A percentile compares a stretch with the other conserved stretches of the same genome.
These are phyloP conservation scores for Ogataea neopini DNA, from an alignment of 805 yeast genomes.

Conservation along the genomic window DNA sequence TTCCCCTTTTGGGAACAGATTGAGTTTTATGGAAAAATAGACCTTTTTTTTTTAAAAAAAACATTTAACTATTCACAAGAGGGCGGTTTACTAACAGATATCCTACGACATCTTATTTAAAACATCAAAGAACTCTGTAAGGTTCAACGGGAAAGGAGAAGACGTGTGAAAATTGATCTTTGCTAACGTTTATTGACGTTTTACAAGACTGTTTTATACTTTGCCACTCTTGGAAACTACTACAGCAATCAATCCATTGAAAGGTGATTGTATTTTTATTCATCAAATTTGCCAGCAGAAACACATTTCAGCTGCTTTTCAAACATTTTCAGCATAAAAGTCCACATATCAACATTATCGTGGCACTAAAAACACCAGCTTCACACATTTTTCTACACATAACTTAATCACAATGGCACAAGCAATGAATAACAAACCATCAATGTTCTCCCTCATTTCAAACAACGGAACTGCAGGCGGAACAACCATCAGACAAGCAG, in stretches of 20 bases:
- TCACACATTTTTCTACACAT: background rate
- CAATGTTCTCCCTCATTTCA: slow-evolving; percentile 44
- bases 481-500: slow-evolving; percentile 30
- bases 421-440: slow-evolving; percentile 38
- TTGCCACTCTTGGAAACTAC: background rate
- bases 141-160: background rate
- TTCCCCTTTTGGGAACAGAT: slow-evolving; percentile 6
- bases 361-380: background rate
- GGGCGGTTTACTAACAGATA: background rate
- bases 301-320: background rate
- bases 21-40: slow-evolving; percentile 3
- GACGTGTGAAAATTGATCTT: background rate
- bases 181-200: background rate
- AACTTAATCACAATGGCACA: slow-evolving; percentile 27
- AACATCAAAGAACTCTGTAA: background rate
- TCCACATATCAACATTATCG: background rate
- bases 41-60: background rate
- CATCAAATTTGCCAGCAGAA: background rate
- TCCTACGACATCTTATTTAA: background rate
- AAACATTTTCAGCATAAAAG: background rate
- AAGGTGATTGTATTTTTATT: background rate
- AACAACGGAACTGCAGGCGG: slow-evolving; percentile 33
- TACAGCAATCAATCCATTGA: background rate
- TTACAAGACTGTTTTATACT: background rate
- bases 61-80: background rate